Conservation (phyloP, 2,329 filamentous ascomycete species). For the Claviceps purpurea region DNA sequence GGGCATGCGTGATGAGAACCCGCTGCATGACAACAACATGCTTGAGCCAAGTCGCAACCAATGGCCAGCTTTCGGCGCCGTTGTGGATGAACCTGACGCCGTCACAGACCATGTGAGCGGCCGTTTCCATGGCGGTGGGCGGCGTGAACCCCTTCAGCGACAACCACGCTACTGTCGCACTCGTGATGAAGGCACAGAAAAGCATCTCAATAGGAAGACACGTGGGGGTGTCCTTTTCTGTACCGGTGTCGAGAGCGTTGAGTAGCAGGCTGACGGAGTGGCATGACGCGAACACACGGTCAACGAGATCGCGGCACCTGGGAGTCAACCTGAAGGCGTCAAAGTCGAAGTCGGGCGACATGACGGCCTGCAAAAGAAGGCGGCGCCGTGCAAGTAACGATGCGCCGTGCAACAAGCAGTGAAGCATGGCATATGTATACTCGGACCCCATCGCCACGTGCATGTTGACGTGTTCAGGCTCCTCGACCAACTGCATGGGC, state of each 20-base stretch:
- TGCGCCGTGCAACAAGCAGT: constrained; percentile 46
- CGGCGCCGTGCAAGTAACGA: constrained; percentile 49
- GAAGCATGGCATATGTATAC: constrained; percentile 49
- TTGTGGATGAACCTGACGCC: constrained; percentile 46
- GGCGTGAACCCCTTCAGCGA: constrained; percentile 49
- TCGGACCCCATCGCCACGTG: constrained; percentile 53
- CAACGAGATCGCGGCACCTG: constrained; percentile 38
- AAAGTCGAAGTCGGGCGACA: constrained; percentile 35
- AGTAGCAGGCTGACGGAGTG: constrained; percentile 45
- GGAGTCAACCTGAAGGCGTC: constrained; percentile 39
- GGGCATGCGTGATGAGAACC: constrained; percentile 38
- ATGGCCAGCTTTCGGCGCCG: constrained; percentile 44
- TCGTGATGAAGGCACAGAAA: constrained; percentile 47
- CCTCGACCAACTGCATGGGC: constrained; percentile 47
- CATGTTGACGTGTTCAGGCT: constrained; percentile 45
- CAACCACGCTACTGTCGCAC: constrained; percentile 47
- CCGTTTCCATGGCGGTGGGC: constrained; percentile 41
- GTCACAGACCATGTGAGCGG: constrained; percentile 42
- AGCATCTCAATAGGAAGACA: constrained; percentile 52
- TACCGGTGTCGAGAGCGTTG: constrained; percentile 39
- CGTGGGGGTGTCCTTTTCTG: constrained; percentile 44
- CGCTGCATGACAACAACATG: constrained; percentile 47
- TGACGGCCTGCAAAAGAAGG: constrained; percentile 44
- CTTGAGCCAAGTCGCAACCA: constrained; percentile 46
- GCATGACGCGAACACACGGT: constrained; percentile 44